Percentiles rank a stretch among this genome's conserved stretches.
Conservation (phyloP, 257 asterid genomes). For the Nicotiana obtusifolia region DNA sequence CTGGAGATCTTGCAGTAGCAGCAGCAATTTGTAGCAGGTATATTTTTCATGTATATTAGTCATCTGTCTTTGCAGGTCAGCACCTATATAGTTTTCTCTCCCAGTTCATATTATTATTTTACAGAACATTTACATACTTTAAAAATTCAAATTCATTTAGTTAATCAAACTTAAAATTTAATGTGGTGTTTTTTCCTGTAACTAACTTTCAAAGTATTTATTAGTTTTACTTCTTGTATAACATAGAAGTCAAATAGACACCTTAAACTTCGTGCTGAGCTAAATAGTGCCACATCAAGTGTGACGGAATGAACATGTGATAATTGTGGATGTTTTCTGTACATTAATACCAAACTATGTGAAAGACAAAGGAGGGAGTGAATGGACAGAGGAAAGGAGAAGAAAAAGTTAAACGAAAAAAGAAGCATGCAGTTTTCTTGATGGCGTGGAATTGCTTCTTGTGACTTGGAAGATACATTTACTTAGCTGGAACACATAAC, state of each 20-base stretch:
- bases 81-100: not conserved
- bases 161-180: not conserved
- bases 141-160: not conserved
- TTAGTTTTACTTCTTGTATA: not conserved
- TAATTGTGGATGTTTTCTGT: not conserved
- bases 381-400: not conserved
- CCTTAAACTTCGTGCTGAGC: not conserved
- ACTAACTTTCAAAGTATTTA: not conserved
- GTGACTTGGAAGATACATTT: not conserved
- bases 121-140: not conserved
- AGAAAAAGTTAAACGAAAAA: not conserved
- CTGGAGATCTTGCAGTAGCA: conserved; percentile 92
- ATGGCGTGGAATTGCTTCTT: not conserved
- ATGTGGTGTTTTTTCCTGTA: not conserved
- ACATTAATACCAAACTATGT: not conserved
- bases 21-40: conserved; percentile 99
- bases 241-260: not conserved
- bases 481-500: not conserved
- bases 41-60: conserved; percentile 12
- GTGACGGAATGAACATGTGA: not conserved
- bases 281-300: not conserved
- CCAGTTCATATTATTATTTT: not conserved
- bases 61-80: not conserved
- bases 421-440: not conserved
- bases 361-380: not conserved